These are phyloP conservation scores for Neofusicoccum umdonicola DNA, from an alignment of 2,329 filamentous ascomycete species.

Conservation along the genomic window DNA sequence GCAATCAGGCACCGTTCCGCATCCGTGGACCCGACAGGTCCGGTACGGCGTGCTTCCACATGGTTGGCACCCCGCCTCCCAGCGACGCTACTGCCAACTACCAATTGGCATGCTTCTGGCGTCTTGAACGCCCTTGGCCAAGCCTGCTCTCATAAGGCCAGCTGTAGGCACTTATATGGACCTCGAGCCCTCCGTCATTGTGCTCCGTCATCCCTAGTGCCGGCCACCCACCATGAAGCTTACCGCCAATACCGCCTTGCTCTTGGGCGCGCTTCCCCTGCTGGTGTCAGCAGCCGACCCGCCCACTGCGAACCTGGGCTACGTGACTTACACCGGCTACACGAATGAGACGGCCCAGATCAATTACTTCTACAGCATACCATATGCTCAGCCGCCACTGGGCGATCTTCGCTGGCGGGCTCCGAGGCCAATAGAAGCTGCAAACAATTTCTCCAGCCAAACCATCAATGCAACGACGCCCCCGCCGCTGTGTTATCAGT, in stretches of 20 bases:
- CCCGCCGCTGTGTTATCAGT: constrained; percentile 29
- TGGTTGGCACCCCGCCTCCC: too few relatives aligned
- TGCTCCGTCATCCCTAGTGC: not conserved
- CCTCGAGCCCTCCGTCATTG: not conserved
- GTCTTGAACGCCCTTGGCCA: too few relatives aligned
- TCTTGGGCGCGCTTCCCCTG: not conserved
- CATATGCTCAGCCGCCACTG: constrained; percentile 29
- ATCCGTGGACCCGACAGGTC: not conserved
- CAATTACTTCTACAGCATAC: constrained; percentile 25
- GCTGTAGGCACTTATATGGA: not conserved
- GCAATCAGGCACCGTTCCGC: not conserved
- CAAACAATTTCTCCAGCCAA: constrained; percentile 21
- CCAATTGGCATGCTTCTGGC: not conserved
- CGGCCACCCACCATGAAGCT: not conserved
- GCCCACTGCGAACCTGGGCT: constrained; percentile 19
- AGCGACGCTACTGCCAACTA: too few relatives aligned
- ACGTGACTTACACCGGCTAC: constrained; percentile 20
- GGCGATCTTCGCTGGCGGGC: constrained; percentile 32
- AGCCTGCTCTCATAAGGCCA: not conserved
- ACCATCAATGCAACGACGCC: constrained; percentile 27
- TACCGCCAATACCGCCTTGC: not conserved
- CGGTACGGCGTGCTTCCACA: not conserved
- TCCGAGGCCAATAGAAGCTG: constrained; percentile 27
- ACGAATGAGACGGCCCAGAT: constrained; percentile 20
- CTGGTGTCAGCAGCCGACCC: not conserved